phyloP scores from a whole-genome alignment of 1,284 basidiomycete genomes.

The Coniferiporia weirii region DNA sequence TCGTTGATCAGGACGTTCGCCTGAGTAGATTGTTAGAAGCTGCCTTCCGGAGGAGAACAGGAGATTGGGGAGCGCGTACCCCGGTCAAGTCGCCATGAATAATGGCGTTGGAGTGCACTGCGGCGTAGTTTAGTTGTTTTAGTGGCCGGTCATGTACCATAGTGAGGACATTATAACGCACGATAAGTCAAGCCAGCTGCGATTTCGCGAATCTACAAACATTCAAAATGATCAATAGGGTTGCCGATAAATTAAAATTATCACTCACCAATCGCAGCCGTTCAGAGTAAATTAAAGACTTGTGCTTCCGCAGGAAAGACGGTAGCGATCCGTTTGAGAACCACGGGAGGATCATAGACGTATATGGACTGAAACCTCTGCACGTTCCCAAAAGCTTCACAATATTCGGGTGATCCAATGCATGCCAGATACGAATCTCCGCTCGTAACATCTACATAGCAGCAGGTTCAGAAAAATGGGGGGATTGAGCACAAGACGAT shows the following conservation, averaged over 20 bases:
- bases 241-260: background rate
- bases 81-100: constrained; percentile 16
- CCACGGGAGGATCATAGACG: constrained; percentile 17
- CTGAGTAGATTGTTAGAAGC: background rate
- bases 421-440: constrained; percentile 15
- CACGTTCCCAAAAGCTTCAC: constrained; percentile 14
- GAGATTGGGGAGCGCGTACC: background rate
- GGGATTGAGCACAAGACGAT: background rate
- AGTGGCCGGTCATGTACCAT: background rate
- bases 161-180: background rate
- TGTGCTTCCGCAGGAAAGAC: constrained; percentile 12
- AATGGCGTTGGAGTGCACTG: constrained; percentile 16
- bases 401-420: constrained; percentile 15
- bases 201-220: constrained; percentile 11
- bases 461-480: background rate
- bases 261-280: constrained; percentile 13
- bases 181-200: constrained; percentile 10
- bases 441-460: constrained; percentile 8
- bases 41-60: background rate
- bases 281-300: constrained; percentile 15
- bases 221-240: background rate
- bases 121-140: background rate
- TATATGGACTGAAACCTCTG: constrained; percentile 13
- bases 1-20: constrained; percentile 13
- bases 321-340: constrained; percentile 13